These are phyloP conservation scores for Pulicaria dysenterica DNA, from an alignment of 129 eudicot genomes.

Conservation along the genomic window DNA sequence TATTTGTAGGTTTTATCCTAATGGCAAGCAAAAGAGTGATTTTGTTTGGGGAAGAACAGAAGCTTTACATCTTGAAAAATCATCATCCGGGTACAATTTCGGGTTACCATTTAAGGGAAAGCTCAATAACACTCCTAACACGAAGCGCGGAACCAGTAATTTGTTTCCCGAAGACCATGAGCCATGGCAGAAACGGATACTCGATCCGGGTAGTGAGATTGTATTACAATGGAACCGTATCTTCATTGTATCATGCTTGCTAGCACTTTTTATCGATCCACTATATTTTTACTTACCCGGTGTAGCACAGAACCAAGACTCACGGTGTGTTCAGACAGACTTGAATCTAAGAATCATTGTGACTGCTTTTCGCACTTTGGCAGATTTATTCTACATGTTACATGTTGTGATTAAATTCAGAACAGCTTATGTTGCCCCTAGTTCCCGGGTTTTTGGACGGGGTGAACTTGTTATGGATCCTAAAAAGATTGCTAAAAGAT, in stretches of 20 bases:
- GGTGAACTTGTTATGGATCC: constrained; percentile 99
- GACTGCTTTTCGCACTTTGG: constrained; percentile 78
- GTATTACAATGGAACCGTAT: constrained; percentile 83
- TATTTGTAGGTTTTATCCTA: constrained; percentile 68
- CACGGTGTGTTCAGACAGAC: constrained; percentile 79
- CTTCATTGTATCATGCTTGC: constrained; percentile 77
- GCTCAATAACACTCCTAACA: constrained; percentile 23
- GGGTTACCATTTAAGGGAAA: constrained; percentile 44
- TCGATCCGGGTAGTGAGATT: constrained; percentile 96
- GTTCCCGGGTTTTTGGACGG: constrained; percentile 90
- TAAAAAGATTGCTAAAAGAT: constrained; percentile 76
- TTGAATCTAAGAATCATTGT: constrained; percentile 65
- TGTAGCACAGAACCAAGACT: constrained; percentile 50
- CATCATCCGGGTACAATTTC: constrained; percentile 60
- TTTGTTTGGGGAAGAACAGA: constrained; percentile 60
- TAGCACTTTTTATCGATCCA: constrained; percentile 90
- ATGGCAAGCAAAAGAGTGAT: constrained; percentile 60
- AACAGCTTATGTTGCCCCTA: constrained; percentile 95
- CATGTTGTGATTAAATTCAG: constrained; percentile 85
- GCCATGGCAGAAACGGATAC: constrained; percentile 75
- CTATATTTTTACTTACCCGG: constrained; percentile 89
- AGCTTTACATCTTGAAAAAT: constrained; percentile 54
- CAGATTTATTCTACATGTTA: constrained; percentile 84
- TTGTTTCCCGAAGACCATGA: constrained; percentile 77
- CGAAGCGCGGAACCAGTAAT: constrained; percentile 61